Evolutionary conservation across 176 grass and related monocot species (phyloP).

Genomic region (Hordeum vulgare): DNA sequence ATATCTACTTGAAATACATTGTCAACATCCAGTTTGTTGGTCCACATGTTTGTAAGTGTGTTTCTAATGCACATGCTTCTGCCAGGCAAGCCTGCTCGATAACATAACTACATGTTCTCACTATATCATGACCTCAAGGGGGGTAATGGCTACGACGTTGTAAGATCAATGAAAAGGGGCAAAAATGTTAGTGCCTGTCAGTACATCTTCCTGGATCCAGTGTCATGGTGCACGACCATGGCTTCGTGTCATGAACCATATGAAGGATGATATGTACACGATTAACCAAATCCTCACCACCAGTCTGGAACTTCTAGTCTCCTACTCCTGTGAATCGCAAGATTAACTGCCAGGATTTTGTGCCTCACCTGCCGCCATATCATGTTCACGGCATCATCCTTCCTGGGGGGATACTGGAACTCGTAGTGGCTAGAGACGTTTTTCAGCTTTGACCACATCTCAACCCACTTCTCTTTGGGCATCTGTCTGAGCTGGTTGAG

Average conservation of each 20-base stretch:
- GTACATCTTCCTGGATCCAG: not conserved
- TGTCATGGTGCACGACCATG: not conserved
- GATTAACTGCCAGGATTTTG: conserved; percentile 69
- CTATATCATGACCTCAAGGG: conserved; percentile 7
- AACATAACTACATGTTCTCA: conserved; percentile 2
- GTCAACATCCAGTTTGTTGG: not conserved
- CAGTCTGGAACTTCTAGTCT: conserved; percentile 81
- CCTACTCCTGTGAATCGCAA: conserved; percentile 66
- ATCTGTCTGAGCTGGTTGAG: conserved; percentile 61
- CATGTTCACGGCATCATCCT: conserved; percentile 76
- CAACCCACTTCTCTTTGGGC: conserved; percentile 60
- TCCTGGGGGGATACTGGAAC: conserved; percentile 60
- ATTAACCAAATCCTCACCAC: conserved; percentile 48
- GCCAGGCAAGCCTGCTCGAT: not conserved
- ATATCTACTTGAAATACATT: conserved; percentile 10
- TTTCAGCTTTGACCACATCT: conserved; percentile 76
- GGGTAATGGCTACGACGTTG: not conserved
- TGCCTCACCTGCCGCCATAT: conserved; percentile 72
- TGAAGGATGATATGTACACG: conserved; percentile 12
- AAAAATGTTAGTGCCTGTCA: not conserved
- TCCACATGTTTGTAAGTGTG: not conserved
- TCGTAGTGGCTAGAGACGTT: conserved; percentile 67
- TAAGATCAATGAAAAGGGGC: not conserved
- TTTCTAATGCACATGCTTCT: conserved; percentile 14
- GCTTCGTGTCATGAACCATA: not conserved